Base-by-base conservation (phyloP, 192 early-diverging fungal species). In the Coemansia sp. region DNA sequence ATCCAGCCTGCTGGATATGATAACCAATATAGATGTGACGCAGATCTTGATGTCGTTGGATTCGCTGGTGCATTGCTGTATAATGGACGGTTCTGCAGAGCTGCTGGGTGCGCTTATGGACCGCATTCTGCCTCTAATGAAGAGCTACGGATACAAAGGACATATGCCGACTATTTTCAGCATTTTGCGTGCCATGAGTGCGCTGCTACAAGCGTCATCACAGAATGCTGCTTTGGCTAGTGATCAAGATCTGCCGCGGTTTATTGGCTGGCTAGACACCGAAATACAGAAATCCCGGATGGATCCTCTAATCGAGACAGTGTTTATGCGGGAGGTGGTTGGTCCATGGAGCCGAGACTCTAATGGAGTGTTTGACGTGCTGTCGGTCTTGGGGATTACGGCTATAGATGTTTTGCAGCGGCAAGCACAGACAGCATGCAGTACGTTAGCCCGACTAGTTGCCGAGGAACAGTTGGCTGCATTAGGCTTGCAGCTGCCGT, bases 401-500 rank as follows among this genome's bases (percentile, higher is more conserved):
- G 49, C 68, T 10, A 48, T 35, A 0, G 57, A 64, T 5, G 31
- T 61, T 19, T 47, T 78, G 26, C 46, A 59, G 11, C 36, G 50
- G 6, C 52, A 54, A 18, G 59, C 64, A 18, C 74, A 78, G 46
- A 57, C 43, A 2, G 50, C 64, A 6, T 23, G 30, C 0, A 57
- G 48, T 16, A 58, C 63, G 30, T 54, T 38, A 0, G 49, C 63
- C 9, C 53, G 74, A 8, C 23, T 78, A 23, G 50, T 49, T 1
- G 74, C 74, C 13, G 74, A 78, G 47, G 64, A 61, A 31, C 68
- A 78, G 61, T 55, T 70, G 8, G 68, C 74, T 2, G 14, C 31
- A 37, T 55, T 37, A 21, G 67, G 64, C 1, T 55, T 70, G 46
- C 7, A 6, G 2, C 52, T 67, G 47, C 59, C 68, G 14, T 67